Evolutionary conservation across 2,329 filamentous ascomycete species (phyloP).

Genomic region (Ilyonectria mors-panacis): DNA sequence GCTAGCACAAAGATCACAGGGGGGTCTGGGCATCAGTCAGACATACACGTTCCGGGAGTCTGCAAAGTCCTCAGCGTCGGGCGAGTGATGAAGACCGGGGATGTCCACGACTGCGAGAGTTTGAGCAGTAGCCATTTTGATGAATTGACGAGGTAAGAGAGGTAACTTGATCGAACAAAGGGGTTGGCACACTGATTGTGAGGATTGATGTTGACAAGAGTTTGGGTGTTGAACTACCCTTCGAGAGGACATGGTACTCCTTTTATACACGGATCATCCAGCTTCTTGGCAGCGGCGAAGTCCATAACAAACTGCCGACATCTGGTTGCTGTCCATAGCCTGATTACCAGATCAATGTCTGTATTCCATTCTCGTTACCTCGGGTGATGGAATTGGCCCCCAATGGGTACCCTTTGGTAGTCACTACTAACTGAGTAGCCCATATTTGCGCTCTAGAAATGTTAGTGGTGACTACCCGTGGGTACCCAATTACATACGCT

Average conservation of each 20-base stretch:
- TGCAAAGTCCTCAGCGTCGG: constrained; percentile 5
- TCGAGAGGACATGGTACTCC: neutral
- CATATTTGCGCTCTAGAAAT: too few relatives aligned
- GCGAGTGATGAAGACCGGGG: constrained; percentile 5
- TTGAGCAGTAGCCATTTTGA: neutral
- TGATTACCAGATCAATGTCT: neutral
- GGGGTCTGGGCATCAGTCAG: neutral
- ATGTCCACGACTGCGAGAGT: neutral
- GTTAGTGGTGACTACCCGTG: neutral
- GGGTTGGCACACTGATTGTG: neutral
- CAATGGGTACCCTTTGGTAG: too few relatives aligned
- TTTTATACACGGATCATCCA: neutral
- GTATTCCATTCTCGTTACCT: too few relatives aligned
- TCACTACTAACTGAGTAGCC: too few relatives aligned
- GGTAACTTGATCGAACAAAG: too few relatives aligned
- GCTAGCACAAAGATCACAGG: neutral
- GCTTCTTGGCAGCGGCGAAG: neutral
- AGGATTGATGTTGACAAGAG: neutral
- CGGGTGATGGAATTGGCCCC: too few relatives aligned
- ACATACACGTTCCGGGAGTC: constrained; percentile 7
- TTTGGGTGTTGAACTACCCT: neutral
- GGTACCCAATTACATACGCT: neutral
- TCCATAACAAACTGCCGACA: neutral
- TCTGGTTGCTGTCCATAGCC: too few relatives aligned
- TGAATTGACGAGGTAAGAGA: too few relatives aligned